Conservation (phyloP, 805 yeast genomes). For the Teunomyces gatunensis region DNA sequence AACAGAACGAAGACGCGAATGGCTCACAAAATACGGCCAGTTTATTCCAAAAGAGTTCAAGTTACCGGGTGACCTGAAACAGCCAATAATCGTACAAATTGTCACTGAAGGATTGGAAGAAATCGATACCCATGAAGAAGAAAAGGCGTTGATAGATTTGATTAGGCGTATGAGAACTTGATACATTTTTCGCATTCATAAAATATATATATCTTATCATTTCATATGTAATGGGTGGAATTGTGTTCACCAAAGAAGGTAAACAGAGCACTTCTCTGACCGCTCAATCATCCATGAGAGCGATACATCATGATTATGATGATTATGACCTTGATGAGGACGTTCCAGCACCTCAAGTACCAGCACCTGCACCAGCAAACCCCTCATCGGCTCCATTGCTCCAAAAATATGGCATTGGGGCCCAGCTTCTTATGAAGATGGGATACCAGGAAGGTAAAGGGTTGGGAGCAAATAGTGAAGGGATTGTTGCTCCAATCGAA, state of each 20-base stretch:
- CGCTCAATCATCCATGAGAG: not conserved
- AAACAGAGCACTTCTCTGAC: not conserved
- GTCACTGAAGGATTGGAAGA: slow-evolving; percentile 41
- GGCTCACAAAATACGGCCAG: slow-evolving; percentile 39
- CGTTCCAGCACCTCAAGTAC: not conserved
- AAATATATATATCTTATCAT: no score
- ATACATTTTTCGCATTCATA: no score
- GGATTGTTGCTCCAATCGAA: slow-evolving; percentile 79
- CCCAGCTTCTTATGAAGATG: slow-evolving; percentile 72
- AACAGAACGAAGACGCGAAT: slow-evolving; percentile 28
- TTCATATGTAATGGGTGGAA: slow-evolving; percentile 1
- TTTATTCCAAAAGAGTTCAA: slow-evolving; percentile 39
- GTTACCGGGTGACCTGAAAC: slow-evolving; percentile 35
- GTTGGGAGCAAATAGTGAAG: slow-evolving; percentile 69
- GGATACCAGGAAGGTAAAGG: slow-evolving; percentile 86
- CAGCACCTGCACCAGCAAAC: not conserved
- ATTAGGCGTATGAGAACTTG: slow-evolving; percentile 8
- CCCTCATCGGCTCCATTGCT: not conserved
- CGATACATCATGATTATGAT: slow-evolving; percentile 9
- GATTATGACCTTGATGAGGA: not conserved
- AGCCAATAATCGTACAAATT: slow-evolving; percentile 40
- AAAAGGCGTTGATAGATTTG: slow-evolving; percentile 11
- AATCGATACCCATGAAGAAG: slow-evolving; percentile 10
- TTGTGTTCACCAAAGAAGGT: slow-evolving; percentile 10
- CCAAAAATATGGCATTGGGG: slow-evolving; percentile 76